Evolutionary conservation across 257 asterid species (phyloP).

Genomic region (Solanum arcanum): DNA sequence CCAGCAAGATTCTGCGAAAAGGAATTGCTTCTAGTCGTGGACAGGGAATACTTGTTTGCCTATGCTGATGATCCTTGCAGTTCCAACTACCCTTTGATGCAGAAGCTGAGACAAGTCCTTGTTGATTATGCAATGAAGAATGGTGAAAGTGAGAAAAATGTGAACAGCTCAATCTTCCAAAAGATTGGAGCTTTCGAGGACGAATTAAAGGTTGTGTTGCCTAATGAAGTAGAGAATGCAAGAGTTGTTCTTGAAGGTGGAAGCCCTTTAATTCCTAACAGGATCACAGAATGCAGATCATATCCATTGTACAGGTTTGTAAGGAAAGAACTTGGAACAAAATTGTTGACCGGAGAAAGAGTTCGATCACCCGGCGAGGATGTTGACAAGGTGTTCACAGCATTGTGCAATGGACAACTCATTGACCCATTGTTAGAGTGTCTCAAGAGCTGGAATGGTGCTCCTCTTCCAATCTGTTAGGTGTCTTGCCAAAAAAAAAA

Average conservation of each 20-base stretch:
- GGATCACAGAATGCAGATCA: slow-evolving; percentile 59
- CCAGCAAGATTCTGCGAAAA: slow-evolving; percentile 31
- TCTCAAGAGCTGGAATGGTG: slow-evolving; percentile 61
- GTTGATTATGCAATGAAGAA: slow-evolving; percentile 35
- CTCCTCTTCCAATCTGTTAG: slow-evolving; percentile 67
- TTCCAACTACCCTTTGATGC: slow-evolving; percentile 31
- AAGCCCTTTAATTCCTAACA: slow-evolving; percentile 35
- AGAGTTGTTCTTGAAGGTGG: slow-evolving; percentile 54
- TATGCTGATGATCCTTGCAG: slow-evolving; percentile 36
- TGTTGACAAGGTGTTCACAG: slow-evolving; percentile 67
- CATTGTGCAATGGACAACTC: slow-evolving; percentile 40
- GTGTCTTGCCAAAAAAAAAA: neutral
- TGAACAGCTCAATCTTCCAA: slow-evolving; percentile 27
- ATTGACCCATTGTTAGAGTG: slow-evolving; percentile 73
- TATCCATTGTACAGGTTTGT: slow-evolving; percentile 71
- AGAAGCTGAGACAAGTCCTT: slow-evolving; percentile 28
- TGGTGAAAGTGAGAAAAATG: slow-evolving; percentile 29
- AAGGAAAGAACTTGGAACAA: slow-evolving; percentile 48
- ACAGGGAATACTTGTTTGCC: slow-evolving; percentile 27
- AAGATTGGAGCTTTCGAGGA: slow-evolving; percentile 32
- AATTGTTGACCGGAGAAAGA: slow-evolving; percentile 46
- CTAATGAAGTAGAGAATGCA: slow-evolving; percentile 39
- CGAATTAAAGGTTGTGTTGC: slow-evolving; percentile 20
- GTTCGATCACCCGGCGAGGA: slow-evolving; percentile 70
- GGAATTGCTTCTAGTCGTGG: slow-evolving; percentile 33